Percentiles rank a stretch among this genome's conserved stretches.
These are phyloP conservation scores for Suhomyces panamericanus DNA, from an alignment of 1,139 yeast genomes.

Conservation along the genomic window DNA sequence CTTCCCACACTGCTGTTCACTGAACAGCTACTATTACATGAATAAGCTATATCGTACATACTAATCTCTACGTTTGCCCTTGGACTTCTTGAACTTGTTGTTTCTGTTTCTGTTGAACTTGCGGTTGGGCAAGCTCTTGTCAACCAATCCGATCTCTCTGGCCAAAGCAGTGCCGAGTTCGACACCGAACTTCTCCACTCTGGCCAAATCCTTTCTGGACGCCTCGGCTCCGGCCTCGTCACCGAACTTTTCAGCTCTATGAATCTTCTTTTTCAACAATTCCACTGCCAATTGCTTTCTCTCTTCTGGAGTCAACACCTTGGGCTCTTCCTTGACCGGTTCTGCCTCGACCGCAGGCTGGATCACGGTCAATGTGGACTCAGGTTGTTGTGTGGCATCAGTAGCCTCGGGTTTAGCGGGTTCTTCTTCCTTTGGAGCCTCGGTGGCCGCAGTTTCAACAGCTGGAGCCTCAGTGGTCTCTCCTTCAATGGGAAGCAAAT, in stretches of 20 bases:
- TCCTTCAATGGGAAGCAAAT: conserved; percentile 14
- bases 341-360: conserved; percentile 9
- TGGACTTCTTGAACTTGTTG: conserved; percentile 9
- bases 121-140: conserved; percentile 27
- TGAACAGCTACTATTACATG: conserved; percentile 3
- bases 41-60: conserved; percentile 2
- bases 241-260: conserved; percentile 78
- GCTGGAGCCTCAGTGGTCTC: conserved; percentile 17
- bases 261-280: conserved; percentile 64
- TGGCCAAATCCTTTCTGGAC: conserved; percentile 59
- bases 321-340: conserved; percentile 28
- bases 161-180: conserved; percentile 68
- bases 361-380: conserved; percentile 14
- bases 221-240: conserved; percentile 52
- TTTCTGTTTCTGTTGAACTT: conserved; percentile 15
- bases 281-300: conserved; percentile 68
- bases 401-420: conserved; percentile 17
- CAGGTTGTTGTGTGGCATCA: neutral
- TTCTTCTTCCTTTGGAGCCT: conserved; percentile 16
- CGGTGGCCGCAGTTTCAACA: conserved; percentile 16
- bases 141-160: conserved; percentile 60
- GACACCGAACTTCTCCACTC: conserved; percentile 85
- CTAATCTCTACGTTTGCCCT: conserved; percentile 12
- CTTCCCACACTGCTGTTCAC: neutral
- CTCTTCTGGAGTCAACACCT: conserved; percentile 62